Base-by-base conservation (phyloP, 2,329 filamentous ascomycete species). In the Aspergillus jensenii region DNA sequence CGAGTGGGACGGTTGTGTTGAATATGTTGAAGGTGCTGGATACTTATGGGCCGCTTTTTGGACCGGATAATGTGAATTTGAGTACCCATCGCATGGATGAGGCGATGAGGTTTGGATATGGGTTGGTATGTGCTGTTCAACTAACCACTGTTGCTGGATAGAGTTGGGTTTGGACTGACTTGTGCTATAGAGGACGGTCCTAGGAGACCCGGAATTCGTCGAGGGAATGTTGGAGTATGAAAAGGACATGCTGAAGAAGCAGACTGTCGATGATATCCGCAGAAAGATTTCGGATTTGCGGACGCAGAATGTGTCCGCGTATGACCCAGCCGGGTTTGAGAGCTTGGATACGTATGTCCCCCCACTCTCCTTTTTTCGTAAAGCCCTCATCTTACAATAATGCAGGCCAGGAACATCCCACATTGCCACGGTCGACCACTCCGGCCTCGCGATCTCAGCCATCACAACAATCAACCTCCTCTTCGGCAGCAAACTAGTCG, bases 381-480 rank as follows among this genome's bases (percentile, higher is more conserved):
- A 3, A 46, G 55, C 53, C 2, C 2, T 17, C 43, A 46, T 23
- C 44, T 47, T 33, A 47, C 23, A 31, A 17, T 11, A 4, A 8
- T 33, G 6, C 43, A 79, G 79, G 4, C 76, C 76, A 5, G 82
- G 82, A 45, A 84, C 82, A 5, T 82, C 81, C 0, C 81, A 82
- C 52, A 69, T 81, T 39, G 78, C 90, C 0, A 81, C 90, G 0
- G 86, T 88, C 0, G 93, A 97, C 72, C 74, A 75, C 7, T 81
- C 83, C 0, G 93, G 93, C 6, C 80, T 96, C 72, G 87, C 91
- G 2, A 83, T 96, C 37, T 89, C 90, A 1, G 81, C 92, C 12
- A 97, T 93, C 0, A 95, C 91, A 1, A 97, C 93, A 0, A 80
- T 97, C 56, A 97, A 97, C 74, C 81, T 95, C 4, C 81, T 95